Evolutionary conservation across 2,329 filamentous ascomycete genomes (phyloP), one percentile per base, ranked within the genome.

Genomic region (Fusarium decemcellulare): DNA sequence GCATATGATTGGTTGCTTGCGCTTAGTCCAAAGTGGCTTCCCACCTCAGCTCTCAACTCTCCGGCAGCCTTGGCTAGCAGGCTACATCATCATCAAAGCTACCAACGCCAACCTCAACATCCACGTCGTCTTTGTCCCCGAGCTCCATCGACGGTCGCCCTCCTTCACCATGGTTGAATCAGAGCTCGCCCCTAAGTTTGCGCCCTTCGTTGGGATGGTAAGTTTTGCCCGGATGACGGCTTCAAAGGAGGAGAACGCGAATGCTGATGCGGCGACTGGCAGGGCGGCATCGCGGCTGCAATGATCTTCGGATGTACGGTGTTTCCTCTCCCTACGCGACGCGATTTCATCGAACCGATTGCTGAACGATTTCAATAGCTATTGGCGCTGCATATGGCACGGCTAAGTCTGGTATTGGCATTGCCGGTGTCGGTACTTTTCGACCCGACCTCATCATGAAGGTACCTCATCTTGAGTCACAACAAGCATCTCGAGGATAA

Each of bases 381-480:
- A 81, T 88, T 72, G 93, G 93, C 76, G 93, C 93, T 74, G 93
- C 93, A 67, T 96, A 94, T 81, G 93, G 93, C 70, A 97, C 93
- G 59, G 92, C 93, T 39, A 97, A 95, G 82, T 93, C 93, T 42
- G 93, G 93, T 71, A 95, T 96, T 78, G 93, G 93, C 76, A 97
- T 97, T 76, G 90, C 92, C 36, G 93, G 93, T 74, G 92, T 96
- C 68, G 93, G 93, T 76, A 94, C 91, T 39, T 96, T 95, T 81
- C 87, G 93, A 76, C 92, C 93, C 63, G 93, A 96, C 79, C 85
- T 97, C 72, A 96, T 96, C 81, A 96, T 97, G 93, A 97, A 96
- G 91, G 92, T 92, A 82, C 29, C n/a, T 34, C 52, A 46, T 59
- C 27, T 32, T 34, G 50, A 44, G 48, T 56, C 51, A 12, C 51